Evolutionary conservation across 768 basidiomycete genomes (phyloP).

Genomic region (Lentinus tigrinus): DNA sequence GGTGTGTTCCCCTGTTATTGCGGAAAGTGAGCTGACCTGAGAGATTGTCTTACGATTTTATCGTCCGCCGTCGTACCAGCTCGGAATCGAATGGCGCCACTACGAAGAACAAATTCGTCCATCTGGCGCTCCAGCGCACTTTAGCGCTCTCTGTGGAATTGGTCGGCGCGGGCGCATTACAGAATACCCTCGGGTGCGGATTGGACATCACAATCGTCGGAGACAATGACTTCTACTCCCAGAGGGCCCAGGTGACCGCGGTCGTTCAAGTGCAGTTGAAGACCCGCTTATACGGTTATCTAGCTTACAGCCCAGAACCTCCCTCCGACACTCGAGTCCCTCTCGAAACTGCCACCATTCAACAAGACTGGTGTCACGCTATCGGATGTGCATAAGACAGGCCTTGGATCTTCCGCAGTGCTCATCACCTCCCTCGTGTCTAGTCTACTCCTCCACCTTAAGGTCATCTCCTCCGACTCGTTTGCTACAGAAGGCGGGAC

Average conservation of each 20-base stretch:
- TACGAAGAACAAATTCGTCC: conserved; percentile 88
- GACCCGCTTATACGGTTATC: not conserved
- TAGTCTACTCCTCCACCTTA: conserved; percentile 76
- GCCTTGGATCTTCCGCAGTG: conserved; percentile 94
- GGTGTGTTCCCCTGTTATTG: conserved; percentile 1
- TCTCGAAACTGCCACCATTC: conserved; percentile 74
- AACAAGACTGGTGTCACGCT: conserved; percentile 65
- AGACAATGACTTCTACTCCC: conserved; percentile 98
- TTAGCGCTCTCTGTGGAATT: conserved; percentile 66
- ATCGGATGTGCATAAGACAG: conserved; percentile 91
- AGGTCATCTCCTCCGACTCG: conserved; percentile 52
- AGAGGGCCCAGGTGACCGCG: conserved; percentile 67
- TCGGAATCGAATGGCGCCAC: conserved; percentile 10
- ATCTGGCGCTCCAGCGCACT: conserved; percentile 79
- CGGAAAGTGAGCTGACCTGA: not conserved
- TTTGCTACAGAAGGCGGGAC: conserved; percentile 36
- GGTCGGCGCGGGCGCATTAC: conserved; percentile 43
- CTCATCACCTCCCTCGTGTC: conserved; percentile 94
- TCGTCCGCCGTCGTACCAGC: conserved; percentile 9
- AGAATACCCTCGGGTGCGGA: conserved; percentile 45
- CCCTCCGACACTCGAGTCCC: conserved; percentile 60
- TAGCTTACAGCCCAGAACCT: conserved; percentile 67
- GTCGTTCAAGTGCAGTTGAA: not conserved
- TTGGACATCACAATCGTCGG: conserved; percentile 83
- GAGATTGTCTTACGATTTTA: conserved; percentile 9